A percentile compares a stretch with the other conserved stretches of the same genome.
Conservation (phyloP, 208 protist genomes). For the Naegleria fowleri region DNA sequence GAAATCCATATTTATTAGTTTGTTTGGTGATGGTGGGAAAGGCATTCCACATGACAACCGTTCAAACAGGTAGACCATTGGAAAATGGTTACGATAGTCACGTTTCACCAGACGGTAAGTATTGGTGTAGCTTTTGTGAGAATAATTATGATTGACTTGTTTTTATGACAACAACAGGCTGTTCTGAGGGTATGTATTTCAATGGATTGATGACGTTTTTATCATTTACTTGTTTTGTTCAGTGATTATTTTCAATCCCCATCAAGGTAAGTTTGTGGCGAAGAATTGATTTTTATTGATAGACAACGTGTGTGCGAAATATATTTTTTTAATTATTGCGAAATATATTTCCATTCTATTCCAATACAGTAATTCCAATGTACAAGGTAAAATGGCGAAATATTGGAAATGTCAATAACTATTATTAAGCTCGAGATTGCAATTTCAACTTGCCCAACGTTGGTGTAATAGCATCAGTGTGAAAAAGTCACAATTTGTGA, state of each 20-base stretch:
- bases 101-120: neutral
- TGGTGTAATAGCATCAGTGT: too few relatives aligned
- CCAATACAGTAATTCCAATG: neutral
- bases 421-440: too few relatives aligned
- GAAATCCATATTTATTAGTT: neutral
- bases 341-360: too few relatives aligned
- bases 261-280: neutral
- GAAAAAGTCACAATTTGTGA: too few relatives aligned
- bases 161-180: neutral
- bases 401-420: too few relatives aligned
- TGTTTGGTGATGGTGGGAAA: conserved; percentile 28
- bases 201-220: too few relatives aligned
- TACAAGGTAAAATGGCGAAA: conserved; percentile 3
- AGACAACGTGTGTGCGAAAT: too few relatives aligned
- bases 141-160: too few relatives aligned
- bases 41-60: neutral
- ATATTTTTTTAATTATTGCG: too few relatives aligned
- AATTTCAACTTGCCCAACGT: too few relatives aligned
- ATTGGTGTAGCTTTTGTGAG: neutral
- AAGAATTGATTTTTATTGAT: too few relatives aligned
- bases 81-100: neutral
- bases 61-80: neutral
- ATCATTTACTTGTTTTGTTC: too few relatives aligned
- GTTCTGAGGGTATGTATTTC: neutral
- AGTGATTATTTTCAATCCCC: conserved; percentile 27